phyloP scores from a whole-genome alignment of 2,329 filamentous ascomycete genomes.

The Hypoxylon sp. region DNA sequence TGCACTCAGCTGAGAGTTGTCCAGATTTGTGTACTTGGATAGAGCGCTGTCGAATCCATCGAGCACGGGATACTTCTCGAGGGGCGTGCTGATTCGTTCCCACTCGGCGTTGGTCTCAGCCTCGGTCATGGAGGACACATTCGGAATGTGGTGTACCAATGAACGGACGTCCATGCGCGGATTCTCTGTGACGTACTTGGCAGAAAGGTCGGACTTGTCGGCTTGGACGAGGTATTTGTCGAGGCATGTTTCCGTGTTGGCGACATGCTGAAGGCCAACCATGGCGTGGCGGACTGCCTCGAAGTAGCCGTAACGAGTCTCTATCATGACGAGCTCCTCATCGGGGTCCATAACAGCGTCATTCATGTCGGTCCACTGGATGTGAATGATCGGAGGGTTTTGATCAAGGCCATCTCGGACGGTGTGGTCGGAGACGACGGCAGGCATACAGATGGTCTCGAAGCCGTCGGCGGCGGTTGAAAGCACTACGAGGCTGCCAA shows the following conservation, averaged over 20 bases:
- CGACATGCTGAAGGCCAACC: slow-evolving; percentile 71
- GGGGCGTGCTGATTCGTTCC: slow-evolving; percentile 32
- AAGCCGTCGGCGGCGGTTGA: slow-evolving; percentile 68
- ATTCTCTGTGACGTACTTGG: slow-evolving; percentile 45
- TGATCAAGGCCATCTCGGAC: slow-evolving; percentile 66
- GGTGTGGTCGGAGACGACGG: slow-evolving; percentile 74
- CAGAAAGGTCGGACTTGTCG: slow-evolving; percentile 45
- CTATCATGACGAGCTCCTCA: slow-evolving; percentile 78
- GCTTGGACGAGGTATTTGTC: slow-evolving; percentile 66
- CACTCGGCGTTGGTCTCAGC: slow-evolving; percentile 20
- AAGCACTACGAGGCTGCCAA: slow-evolving; percentile 62
- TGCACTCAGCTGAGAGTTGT: slow-evolving; percentile 74
- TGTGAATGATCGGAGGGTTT: slow-evolving; percentile 75
- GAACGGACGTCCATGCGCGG: slow-evolving; percentile 47
- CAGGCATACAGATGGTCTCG: slow-evolving; percentile 69
- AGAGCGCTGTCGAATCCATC: slow-evolving; percentile 40
- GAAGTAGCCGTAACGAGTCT: slow-evolving; percentile 76
- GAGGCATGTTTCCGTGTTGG: slow-evolving; percentile 60
- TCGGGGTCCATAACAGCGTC: slow-evolving; percentile 73
- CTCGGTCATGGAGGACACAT: slow-evolving; percentile 17
- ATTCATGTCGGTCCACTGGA: slow-evolving; percentile 70
- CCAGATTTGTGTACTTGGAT: slow-evolving; percentile 56
- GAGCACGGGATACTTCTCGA: slow-evolving; percentile 35
- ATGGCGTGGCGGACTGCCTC: slow-evolving; percentile 79
- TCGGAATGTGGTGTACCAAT: slow-evolving; percentile 44